These are phyloP conservation scores for Malus hybrid DNA, from an alignment of 331 rosid species.

Conservation along the genomic window DNA sequence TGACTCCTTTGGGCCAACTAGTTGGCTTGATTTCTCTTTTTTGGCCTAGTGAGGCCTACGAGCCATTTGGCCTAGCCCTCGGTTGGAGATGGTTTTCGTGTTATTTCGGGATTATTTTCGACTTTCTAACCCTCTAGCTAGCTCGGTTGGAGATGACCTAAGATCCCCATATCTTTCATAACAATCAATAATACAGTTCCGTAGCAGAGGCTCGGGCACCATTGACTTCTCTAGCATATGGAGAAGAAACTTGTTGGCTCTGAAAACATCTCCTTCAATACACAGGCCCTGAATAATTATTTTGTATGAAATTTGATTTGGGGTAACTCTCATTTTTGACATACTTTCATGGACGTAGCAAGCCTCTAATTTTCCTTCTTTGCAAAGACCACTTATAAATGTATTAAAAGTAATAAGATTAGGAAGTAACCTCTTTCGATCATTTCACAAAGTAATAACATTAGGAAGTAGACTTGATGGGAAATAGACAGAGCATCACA, in stretches of 20 bases:
- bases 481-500: too few species aligned
- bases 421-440: slow-evolving; percentile 74
- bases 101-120: too few species aligned
- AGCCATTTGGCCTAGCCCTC: too few species aligned
- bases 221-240: slow-evolving; percentile 43
- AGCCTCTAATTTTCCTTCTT: slow-evolving; percentile 49
- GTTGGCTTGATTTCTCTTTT: too few species aligned
- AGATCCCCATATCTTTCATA: slow-evolving; percentile 59
- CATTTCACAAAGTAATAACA: slow-evolving; percentile 46
- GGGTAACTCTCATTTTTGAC: slow-evolving; percentile 68
- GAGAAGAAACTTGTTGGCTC: slow-evolving; percentile 48
- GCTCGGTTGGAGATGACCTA: not conserved
- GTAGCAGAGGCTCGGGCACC: slow-evolving; percentile 52
- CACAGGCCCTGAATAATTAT: slow-evolving; percentile 66
- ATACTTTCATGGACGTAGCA: slow-evolving; percentile 46
- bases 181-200: slow-evolving; percentile 62
- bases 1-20: too few species aligned
- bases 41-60: too few species aligned
- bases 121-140: too few species aligned
- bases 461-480: too few species aligned
- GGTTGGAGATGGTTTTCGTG: too few species aligned
- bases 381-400: slow-evolving; percentile 60
- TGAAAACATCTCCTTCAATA: slow-evolving; percentile 37
- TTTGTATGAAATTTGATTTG: slow-evolving; percentile 53
- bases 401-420: slow-evolving; percentile 66